Conservation (phyloP, 2,329 filamentous ascomycete genomes). For the Orbilia quercus region DNA sequence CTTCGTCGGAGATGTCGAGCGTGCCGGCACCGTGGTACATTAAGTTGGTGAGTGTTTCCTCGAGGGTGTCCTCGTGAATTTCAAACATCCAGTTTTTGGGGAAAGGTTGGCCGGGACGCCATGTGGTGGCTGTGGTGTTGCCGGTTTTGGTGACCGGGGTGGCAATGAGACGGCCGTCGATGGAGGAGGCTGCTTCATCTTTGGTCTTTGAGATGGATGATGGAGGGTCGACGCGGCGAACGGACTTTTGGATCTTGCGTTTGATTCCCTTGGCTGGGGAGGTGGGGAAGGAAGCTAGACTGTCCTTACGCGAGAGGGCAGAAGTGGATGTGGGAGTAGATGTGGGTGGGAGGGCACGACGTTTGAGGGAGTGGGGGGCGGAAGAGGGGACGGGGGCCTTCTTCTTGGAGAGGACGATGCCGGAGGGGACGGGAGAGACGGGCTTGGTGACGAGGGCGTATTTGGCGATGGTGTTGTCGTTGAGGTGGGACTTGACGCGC, state of each 20-base stretch:
- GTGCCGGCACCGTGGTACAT: constrained; percentile 90
- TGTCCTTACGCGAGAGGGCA: constrained; percentile 45
- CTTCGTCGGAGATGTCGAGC: constrained; percentile 89
- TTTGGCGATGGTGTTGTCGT: constrained; percentile 49
- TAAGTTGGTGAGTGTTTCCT: constrained; percentile 90
- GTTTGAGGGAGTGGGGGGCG: constrained; percentile 32
- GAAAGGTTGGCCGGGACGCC: constrained; percentile 50
- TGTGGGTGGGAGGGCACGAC: constrained; percentile 11
- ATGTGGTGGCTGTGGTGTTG: constrained; percentile 19
- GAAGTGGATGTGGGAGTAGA: constrained; percentile 22
- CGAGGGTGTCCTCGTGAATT: constrained; percentile 90
- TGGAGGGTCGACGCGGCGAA: constrained; percentile 46
- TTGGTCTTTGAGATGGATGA: constrained; percentile 30
- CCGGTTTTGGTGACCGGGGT: constrained; percentile 45
- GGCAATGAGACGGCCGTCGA: constrained; percentile 49
- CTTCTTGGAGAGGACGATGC: constrained; percentile 45
- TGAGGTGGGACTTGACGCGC: constrained; percentile 51
- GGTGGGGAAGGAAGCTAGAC: constrained; percentile 32
- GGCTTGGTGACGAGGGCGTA: constrained; percentile 55
- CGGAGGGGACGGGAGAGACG: constrained; percentile 32
- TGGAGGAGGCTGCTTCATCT: constrained; percentile 15
- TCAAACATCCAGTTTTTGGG: constrained; percentile 80
- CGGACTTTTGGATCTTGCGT: constrained; percentile 47
- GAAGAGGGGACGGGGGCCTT: constrained; percentile 18
- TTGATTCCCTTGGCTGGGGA: constrained; percentile 50